phyloP scores from a whole-genome alignment of 2,329 filamentous ascomycete genomes.

The Nannizziopsis arthrosporioides region DNA sequence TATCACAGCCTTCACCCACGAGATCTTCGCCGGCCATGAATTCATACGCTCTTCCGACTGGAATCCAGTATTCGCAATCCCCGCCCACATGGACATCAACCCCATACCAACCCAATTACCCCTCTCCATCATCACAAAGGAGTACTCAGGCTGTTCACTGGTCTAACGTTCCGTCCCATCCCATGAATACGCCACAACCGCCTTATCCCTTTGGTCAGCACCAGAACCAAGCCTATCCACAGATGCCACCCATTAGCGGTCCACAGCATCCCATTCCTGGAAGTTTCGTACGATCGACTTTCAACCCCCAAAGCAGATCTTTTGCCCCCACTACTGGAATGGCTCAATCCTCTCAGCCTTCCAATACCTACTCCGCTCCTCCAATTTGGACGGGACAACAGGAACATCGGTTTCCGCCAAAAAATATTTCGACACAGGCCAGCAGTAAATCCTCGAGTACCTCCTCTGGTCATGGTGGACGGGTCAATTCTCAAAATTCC shows the following conservation, averaged over 20 bases:
- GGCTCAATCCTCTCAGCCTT: constrained; percentile 16
- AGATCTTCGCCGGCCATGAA: constrained; percentile 30
- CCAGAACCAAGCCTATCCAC: constrained; percentile 45
- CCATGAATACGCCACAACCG: constrained; percentile 27
- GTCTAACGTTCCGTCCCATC: constrained; percentile 28
- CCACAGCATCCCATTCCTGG: constrained; percentile 73
- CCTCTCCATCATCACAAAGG: constrained; percentile 16
- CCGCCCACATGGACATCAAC: constrained; percentile 25
- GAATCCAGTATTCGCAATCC: constrained; percentile 24
- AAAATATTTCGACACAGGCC: not conserved
- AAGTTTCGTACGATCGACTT: constrained; percentile 71
- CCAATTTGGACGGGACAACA: not conserved
- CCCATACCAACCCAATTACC: constrained; percentile 20
- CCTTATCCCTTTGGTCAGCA: constrained; percentile 72
- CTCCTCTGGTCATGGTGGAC: constrained; percentile 1
- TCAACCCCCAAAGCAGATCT: constrained; percentile 88
- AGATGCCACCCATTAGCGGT: constrained; percentile 59
- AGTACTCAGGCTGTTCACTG: constrained; percentile 29
- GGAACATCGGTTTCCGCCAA: constrained; percentile 1
- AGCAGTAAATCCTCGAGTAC: not conserved
- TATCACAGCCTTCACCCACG: constrained; percentile 26
- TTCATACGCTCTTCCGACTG: constrained; percentile 27
- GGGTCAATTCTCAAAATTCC: constrained; percentile 24
- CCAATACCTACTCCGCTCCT: not conserved
- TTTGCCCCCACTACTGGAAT: constrained; percentile 58